These are phyloP conservation scores for Hyaloperonospora arabidopsidis DNA, from an alignment of 352 stramenopile genomes.

Conservation along the genomic window DNA sequence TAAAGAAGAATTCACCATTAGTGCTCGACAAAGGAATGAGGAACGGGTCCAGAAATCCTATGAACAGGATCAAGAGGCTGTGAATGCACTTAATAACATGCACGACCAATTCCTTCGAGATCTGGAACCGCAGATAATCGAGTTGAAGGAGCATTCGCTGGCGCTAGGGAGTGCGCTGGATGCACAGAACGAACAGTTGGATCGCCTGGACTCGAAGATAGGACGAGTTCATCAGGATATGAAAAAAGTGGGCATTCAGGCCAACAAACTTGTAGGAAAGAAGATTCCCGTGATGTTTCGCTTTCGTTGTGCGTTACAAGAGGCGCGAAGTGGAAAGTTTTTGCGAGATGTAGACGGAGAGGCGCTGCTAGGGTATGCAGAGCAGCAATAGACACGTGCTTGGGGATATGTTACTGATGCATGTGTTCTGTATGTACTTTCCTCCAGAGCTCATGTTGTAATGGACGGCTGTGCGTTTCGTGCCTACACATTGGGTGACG, in stretches of 20 bases:
- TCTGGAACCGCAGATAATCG: conserved; percentile 48
- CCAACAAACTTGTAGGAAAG: conserved; percentile 39
- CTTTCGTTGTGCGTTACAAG: conserved; percentile 72
- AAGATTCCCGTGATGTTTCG: conserved; percentile 36
- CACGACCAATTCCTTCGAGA: conserved; percentile 42
- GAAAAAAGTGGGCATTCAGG: conserved; percentile 59
- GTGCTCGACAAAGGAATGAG: not conserved
- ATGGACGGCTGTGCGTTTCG: conserved; percentile 58
- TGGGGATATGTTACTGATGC: conserved; percentile 4
- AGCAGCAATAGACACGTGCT: not conserved
- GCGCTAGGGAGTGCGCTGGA: conserved; percentile 53
- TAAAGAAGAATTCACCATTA: not conserved
- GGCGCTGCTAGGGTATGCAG: conserved; percentile 38
- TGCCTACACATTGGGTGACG: conserved; percentile 67
- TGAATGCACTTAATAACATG: conserved; percentile 15
- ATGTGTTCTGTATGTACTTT: not conserved
- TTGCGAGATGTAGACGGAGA: conserved; percentile 56
- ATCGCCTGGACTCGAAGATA: conserved; percentile 53
- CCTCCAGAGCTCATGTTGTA: conserved; percentile 52
- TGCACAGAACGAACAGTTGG: conserved; percentile 54
- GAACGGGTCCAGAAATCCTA: conserved; percentile 1
- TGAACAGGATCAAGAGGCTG: conserved; percentile 6
- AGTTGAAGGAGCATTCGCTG: conserved; percentile 64
- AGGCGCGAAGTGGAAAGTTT: conserved; percentile 42
- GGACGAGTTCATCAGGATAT: conserved; percentile 60